Evolutionary conservation across 306 rosid species (phyloP).

Genomic region (Cucurbita pepo): DNA sequence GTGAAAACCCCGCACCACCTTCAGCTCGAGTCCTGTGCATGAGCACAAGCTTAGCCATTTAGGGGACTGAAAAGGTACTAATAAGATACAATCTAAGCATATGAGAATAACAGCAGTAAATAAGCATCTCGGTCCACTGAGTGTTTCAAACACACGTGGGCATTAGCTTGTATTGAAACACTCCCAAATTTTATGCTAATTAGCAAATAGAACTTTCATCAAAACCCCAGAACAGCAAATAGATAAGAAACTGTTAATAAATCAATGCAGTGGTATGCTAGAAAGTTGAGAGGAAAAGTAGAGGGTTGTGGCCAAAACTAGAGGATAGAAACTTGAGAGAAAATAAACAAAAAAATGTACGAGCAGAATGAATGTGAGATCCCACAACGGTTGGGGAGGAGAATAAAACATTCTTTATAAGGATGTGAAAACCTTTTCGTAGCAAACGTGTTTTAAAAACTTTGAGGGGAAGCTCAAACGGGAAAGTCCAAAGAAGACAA

Average conservation of each 20-base stretch:
- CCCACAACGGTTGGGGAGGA: too few species aligned
- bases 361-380: not conserved
- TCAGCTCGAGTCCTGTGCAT: slow-evolving; percentile 62
- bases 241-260: not conserved
- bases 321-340: not conserved
- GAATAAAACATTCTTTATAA: too few species aligned
- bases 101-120: not conserved
- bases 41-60: not conserved
- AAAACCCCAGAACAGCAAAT: not conserved
- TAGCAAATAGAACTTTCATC: not conserved
- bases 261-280: not conserved
- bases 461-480: too few species aligned
- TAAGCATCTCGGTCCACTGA: not conserved
- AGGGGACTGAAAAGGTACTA: not conserved
- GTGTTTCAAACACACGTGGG: not conserved
- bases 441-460: too few species aligned
- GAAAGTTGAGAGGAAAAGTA: not conserved
- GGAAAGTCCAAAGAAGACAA: too few species aligned
- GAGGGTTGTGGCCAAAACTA: not conserved
- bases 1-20: slow-evolving; percentile 70
- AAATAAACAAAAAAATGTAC: not conserved
- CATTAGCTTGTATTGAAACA: not conserved
- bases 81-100: not conserved
- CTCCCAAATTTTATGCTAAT: not conserved
- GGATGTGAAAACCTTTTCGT: too few species aligned